These are phyloP conservation scores for Vigna trinervia DNA, from an alignment of 306 rosid genomes.

Conservation along the genomic window DNA sequence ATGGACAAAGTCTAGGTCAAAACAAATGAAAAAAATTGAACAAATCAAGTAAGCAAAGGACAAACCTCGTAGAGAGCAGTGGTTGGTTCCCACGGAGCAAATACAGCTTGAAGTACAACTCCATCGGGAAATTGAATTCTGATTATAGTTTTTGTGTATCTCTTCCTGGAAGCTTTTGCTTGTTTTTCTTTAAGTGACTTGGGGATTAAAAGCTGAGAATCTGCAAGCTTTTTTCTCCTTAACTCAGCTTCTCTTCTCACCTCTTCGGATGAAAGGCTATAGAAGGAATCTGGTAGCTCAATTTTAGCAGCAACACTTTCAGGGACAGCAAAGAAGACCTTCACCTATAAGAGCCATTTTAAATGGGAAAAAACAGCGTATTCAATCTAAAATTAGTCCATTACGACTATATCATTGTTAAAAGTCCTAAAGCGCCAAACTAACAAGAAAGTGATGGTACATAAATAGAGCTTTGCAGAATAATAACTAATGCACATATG, in stretches of 20 bases:
- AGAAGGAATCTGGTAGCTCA: conserved; percentile 89
- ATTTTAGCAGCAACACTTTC: conserved; percentile 86
- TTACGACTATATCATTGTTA: not conserved
- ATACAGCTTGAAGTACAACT: conserved; percentile 87
- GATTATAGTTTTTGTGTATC: conserved; percentile 70
- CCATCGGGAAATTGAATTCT: conserved; percentile 96
- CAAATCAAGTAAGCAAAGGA: conserved; percentile 35
- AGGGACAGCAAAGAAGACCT: conserved; percentile 93
- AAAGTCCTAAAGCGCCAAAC: conserved; percentile 33
- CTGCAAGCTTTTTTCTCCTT: conserved; percentile 87
- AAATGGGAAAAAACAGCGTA: conserved; percentile 26
- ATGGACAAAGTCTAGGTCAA: conserved; percentile 8
- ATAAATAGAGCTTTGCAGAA: conserved; percentile 7
- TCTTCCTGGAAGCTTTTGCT: conserved; percentile 75
- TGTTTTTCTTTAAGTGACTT: conserved; percentile 89
- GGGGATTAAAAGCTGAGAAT: conserved; percentile 91
- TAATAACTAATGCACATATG: conserved; percentile 16
- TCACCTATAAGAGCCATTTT: conserved; percentile 55
- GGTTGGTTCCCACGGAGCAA: conserved; percentile 84
- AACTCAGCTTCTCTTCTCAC: conserved; percentile 86
- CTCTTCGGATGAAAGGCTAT: conserved; percentile 71
- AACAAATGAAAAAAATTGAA: not conserved
- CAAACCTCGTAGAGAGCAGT: conserved; percentile 81
- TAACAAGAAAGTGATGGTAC: conserved; percentile 28
- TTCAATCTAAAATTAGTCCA: conserved; percentile 1